Conservation (phyloP, 2,329 filamentous ascomycete species). For the Thelonectria blattea region DNA sequence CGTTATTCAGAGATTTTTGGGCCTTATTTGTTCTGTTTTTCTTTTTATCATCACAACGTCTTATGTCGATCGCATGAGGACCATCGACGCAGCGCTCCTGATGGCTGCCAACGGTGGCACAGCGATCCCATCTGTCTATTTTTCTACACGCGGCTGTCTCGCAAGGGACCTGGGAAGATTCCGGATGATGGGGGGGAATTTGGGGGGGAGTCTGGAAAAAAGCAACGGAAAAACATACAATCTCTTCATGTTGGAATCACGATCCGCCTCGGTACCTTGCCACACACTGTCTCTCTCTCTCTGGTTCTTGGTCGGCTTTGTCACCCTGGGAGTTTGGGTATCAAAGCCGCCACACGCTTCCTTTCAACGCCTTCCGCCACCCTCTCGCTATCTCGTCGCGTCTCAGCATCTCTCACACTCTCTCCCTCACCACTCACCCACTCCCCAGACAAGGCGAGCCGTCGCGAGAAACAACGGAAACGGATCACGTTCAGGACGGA, state of each 20-base stretch:
- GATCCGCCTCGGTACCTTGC: constrained; percentile 12
- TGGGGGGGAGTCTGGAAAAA: constrained; percentile 19
- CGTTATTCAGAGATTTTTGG: constrained; percentile 35
- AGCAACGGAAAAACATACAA: constrained; percentile 9
- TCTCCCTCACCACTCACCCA: neutral
- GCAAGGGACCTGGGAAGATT: constrained; percentile 17
- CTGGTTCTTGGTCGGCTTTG: constrained; percentile 5
- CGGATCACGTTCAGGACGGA: constrained; percentile 11
- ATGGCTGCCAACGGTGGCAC: constrained; percentile 22
- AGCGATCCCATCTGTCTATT: constrained; percentile 10
- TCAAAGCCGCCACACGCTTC: neutral
- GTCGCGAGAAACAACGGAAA: constrained; percentile 15
- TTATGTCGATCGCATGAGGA: constrained; percentile 24
- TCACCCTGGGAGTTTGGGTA: constrained; percentile 10
- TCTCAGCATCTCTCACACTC: constrained; percentile 1
- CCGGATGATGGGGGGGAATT: neutral
- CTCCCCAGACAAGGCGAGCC: constrained; percentile 6
- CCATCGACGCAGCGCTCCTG: constrained; percentile 21
- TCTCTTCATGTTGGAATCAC: constrained; percentile 22
- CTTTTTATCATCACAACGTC: constrained; percentile 25
- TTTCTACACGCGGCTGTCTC: constrained; percentile 14
- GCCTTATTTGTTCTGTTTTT: constrained; percentile 29
- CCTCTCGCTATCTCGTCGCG: neutral
- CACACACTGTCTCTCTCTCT: neutral
- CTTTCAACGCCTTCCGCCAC: constrained; percentile 7